A percentile compares a stretch with the other conserved stretches of the same genome.
phyloP scores from a whole-genome alignment of 176 grass and related monocot genomes.

The Aechmea fasciata region DNA sequence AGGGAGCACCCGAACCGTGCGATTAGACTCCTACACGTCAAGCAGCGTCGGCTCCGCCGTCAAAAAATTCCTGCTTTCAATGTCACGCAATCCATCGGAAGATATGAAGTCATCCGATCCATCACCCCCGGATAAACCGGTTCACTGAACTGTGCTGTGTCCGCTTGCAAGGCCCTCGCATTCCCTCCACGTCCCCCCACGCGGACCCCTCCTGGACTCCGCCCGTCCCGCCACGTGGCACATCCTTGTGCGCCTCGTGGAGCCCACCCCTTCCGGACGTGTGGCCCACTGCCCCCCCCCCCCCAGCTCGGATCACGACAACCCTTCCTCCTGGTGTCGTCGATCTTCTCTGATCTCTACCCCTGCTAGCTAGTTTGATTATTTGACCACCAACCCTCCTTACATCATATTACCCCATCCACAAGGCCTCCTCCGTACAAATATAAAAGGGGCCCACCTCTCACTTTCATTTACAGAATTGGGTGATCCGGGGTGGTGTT shows the following conservation, averaged over 20 bases:
- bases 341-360: too few relatives aligned
- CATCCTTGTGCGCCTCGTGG: constrained; percentile 8
- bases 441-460: too few relatives aligned
- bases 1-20: neutral
- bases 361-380: too few relatives aligned
- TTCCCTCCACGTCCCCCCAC: neutral
- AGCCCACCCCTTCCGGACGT: constrained; percentile 1
- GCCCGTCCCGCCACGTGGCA: constrained; percentile 1
- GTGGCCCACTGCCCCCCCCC: neutral
- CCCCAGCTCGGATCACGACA: neutral
- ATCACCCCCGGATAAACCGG: neutral
- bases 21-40: neutral
- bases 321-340: neutral
- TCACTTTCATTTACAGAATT: too few relatives aligned
- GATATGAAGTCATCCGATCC: neutral
- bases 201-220: neutral
- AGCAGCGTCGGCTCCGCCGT: neutral
- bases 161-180: neutral
- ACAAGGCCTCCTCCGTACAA: neutral
- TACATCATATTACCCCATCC: neutral
- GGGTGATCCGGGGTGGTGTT: neutral
- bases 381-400: too few relatives aligned
- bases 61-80: neutral
- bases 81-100: constrained; percentile 19
- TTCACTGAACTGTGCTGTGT: too few relatives aligned